Evolutionary conservation across 768 basidiomycete species (phyloP), one percentile per base, ranked within the genome.

Genomic region (Collybia sp.): DNA sequence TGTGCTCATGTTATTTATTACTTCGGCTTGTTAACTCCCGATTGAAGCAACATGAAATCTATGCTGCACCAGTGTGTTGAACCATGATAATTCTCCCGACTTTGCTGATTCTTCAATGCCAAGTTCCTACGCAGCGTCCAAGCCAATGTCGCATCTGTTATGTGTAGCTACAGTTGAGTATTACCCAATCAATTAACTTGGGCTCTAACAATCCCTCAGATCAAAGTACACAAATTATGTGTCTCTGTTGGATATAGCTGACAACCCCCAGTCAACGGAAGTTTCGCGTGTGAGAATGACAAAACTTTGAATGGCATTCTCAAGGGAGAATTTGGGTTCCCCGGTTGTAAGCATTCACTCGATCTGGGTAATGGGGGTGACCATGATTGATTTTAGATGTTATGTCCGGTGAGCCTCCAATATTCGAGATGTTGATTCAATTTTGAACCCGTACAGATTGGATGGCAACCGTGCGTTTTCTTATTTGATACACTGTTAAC

Each of bases 311-410:
- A 81, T 46, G 76, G 74, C n/a, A 62, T 85, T 3, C 58, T 85
- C 42, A 86, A 87, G 59, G 67, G 70, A 31, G 83, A 87, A 55
- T 73, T 80, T 42, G 82, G 75, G 1, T 87, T 86, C 65, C 79
- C 80, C 40, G 81, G 82, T 50, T 82, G 79, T 80, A 49, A 55
- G 74, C 62, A 15, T 2, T 15, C 12, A 33, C 31, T n/a, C 19
- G 12, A 43, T 42, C 13, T 16, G 15, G 25, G 17, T 43, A 20
- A 34, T 42, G 12, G 33, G 51, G 11, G 50, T 31, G 57, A 37
- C n/a, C 15, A 31, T 34, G 31, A 18, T 17, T 13, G 39, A 9
- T 17, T 42, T 15, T 38, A 77, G 76, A 71, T 47, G 62, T 75
- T 12, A 69, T 72, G 67, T 75, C 77, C 43, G 72, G 71, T 73